phyloP scores from a whole-genome alignment of 768 basidiomycete genomes.

The Leccinum incarnatum region DNA sequence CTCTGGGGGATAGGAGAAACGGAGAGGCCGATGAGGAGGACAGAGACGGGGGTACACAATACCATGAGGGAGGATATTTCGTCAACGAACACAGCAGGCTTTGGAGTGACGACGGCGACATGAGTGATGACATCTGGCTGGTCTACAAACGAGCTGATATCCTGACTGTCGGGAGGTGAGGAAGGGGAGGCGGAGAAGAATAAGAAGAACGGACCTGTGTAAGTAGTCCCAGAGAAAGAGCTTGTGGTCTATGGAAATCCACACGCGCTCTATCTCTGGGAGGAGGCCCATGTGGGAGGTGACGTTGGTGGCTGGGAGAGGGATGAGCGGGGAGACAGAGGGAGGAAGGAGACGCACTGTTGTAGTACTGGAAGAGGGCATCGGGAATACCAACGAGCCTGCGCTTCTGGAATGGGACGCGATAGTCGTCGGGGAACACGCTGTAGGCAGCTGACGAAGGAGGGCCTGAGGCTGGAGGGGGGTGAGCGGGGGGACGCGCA shows the following conservation, averaged over 20 bases:
- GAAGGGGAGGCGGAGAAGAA: neutral
- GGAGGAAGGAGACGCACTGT: conserved; percentile 46
- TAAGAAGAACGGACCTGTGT: conserved; percentile 66
- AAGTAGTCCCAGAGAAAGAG: conserved; percentile 96
- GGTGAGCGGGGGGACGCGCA: conserved; percentile 5
- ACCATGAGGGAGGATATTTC: conserved; percentile 87
- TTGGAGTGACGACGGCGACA: conserved; percentile 86
- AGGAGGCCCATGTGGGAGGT: conserved; percentile 87
- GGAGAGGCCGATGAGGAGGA: conserved; percentile 83
- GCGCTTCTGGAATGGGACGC: conserved; percentile 78
- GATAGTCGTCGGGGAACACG: conserved; percentile 71
- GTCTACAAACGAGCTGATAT: conserved; percentile 88
- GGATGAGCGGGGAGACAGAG: conserved; percentile 9
- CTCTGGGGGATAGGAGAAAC: conserved; percentile 40
- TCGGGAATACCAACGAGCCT: conserved; percentile 77
- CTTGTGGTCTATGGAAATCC: conserved; percentile 93
- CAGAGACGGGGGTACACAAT: conserved; percentile 81
- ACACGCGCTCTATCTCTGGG: conserved; percentile 90
- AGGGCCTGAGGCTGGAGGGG: conserved; percentile 50
- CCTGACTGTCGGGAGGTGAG: conserved; percentile 52
- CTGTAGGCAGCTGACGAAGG: conserved; percentile 78
- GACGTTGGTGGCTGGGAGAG: conserved; percentile 54
- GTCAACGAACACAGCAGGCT: conserved; percentile 85
- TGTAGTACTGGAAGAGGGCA: conserved; percentile 73
- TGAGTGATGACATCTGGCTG: conserved; percentile 87